Conservation (phyloP, 768 basidiomycete genomes). For the Collybia sp. region DNA sequence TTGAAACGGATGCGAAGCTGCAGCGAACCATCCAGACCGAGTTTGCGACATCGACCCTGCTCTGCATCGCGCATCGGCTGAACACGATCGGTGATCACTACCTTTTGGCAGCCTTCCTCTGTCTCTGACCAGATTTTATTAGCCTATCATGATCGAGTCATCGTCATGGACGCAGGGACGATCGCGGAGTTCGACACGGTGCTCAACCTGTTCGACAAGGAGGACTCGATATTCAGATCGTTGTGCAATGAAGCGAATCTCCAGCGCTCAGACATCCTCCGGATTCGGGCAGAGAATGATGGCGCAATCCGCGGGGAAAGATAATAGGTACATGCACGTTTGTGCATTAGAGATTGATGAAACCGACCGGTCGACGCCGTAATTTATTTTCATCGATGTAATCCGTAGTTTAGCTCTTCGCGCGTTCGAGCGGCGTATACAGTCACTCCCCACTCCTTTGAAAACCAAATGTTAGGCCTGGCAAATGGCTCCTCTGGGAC, state of each 20-base stretch:
- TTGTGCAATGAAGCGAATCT: constrained; percentile 64
- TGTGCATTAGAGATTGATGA: too few relatives aligned
- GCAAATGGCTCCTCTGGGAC: too few relatives aligned
- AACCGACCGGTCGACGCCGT: too few relatives aligned
- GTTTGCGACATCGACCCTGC: constrained; percentile 45
- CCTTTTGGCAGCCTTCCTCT: not conserved
- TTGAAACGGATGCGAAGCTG: constrained; percentile 55
- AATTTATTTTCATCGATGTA: too few relatives aligned
- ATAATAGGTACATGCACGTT: too few relatives aligned
- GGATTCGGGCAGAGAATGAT: constrained; percentile 32
- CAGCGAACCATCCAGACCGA: constrained; percentile 61
- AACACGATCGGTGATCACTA: constrained; percentile 45
- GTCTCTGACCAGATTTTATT: not conserved
- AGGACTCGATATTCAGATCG: constrained; percentile 61
- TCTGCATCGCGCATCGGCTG: constrained; percentile 55
- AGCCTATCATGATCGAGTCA: constrained; percentile 55
- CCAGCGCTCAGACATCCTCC: constrained; percentile 48
- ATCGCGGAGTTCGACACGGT: constrained; percentile 76
- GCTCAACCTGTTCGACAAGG: constrained; percentile 52
- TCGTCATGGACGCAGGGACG: constrained; percentile 66
- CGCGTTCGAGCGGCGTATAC: too few relatives aligned
- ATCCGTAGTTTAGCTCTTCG: too few relatives aligned
- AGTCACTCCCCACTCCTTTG: too few relatives aligned
- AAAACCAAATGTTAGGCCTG: too few relatives aligned
- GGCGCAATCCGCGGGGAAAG: too few relatives aligned